Evolutionary conservation across 176 grass and related monocot species (phyloP).

Genomic region (Triticum monococcum): DNA sequence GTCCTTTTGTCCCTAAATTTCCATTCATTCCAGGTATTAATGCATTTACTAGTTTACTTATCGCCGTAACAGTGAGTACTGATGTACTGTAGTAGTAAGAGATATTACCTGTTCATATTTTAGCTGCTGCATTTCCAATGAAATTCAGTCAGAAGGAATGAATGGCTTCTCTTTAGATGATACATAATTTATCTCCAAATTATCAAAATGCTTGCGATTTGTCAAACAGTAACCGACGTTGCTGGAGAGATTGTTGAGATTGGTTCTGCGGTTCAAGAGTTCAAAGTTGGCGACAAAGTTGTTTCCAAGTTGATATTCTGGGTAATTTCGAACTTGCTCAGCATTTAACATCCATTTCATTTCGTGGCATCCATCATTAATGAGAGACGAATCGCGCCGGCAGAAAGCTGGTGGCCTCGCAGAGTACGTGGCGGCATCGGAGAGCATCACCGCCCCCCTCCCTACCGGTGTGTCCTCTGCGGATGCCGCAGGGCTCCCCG

Average conservation of each 20-base stretch:
- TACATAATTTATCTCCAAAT: neutral
- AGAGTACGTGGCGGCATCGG: conserved; percentile 22
- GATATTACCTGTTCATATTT: neutral
- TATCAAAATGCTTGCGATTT: neutral
- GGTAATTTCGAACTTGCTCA: neutral
- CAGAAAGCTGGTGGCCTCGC: conserved; percentile 47
- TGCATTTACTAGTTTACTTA: neutral
- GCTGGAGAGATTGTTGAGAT: conserved; percentile 35
- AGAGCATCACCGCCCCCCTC: neutral
- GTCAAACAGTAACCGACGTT: conserved; percentile 35
- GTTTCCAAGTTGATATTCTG: conserved; percentile 22
- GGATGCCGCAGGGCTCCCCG: conserved; percentile 36
- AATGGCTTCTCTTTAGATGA: neutral
- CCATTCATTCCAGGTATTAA: conserved; percentile 51
- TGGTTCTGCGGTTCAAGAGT: conserved; percentile 28
- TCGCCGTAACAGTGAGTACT: neutral
- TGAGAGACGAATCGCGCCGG: neutral
- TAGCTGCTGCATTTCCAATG: neutral
- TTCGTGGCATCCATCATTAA: neutral
- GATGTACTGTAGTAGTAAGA: neutral
- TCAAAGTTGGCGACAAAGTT: conserved; percentile 29
- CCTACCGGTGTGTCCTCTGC: conserved; percentile 21
- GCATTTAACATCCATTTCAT: neutral
- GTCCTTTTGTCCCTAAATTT: conserved; percentile 54
- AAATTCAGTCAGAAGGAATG: neutral